phyloP scores from a whole-genome alignment of 2,329 filamentous ascomycete genomes.

The Hypomyces perniciosus region DNA sequence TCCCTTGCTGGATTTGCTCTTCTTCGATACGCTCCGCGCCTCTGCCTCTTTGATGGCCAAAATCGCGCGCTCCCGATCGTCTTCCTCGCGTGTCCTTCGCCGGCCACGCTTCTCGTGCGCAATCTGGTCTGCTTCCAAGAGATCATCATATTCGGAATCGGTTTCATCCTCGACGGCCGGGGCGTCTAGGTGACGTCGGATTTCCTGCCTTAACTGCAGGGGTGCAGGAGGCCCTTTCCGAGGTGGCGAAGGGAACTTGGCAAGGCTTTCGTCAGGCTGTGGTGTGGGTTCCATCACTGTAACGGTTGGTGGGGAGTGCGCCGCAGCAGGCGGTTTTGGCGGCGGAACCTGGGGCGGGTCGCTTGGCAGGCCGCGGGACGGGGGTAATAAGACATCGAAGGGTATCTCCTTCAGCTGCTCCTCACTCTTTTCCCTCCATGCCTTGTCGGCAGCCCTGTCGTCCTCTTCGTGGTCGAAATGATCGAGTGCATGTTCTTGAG shows the following conservation, averaged over 20 bases:
- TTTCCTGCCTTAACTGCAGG: conserved; percentile 53
- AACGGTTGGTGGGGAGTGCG: conserved; percentile 30
- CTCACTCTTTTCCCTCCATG: conserved; percentile 40
- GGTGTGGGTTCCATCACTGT: conserved; percentile 40
- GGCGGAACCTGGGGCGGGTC: conserved; percentile 47
- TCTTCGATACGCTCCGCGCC: conserved; percentile 66
- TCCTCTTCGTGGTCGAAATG: conserved; percentile 51
- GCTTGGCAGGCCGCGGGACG: conserved; percentile 49
- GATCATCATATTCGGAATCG: conserved; percentile 79
- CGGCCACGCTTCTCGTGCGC: conserved; percentile 61
- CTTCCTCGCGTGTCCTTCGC: conserved; percentile 79
- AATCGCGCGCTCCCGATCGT: conserved; percentile 71
- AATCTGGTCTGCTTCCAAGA: conserved; percentile 62
- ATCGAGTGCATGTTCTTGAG: conserved; percentile 53
- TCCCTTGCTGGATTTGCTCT: conserved; percentile 47
- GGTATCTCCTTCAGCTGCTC: conserved; percentile 40
- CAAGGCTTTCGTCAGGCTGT: conserved; percentile 37
- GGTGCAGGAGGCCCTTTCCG: conserved; percentile 84
- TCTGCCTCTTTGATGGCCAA: conserved; percentile 62
- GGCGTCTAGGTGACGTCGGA: conserved; percentile 17
- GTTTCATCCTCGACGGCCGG: conserved; percentile 55
- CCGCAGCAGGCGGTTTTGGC: conserved; percentile 40
- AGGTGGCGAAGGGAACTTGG: conserved; percentile 54
- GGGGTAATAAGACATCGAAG: conserved; percentile 47
- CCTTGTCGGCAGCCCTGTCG: conserved; percentile 41